phyloP scores from a whole-genome alignment of 1,139 yeast genomes.

The Pneumocystis carinii region DNA sequence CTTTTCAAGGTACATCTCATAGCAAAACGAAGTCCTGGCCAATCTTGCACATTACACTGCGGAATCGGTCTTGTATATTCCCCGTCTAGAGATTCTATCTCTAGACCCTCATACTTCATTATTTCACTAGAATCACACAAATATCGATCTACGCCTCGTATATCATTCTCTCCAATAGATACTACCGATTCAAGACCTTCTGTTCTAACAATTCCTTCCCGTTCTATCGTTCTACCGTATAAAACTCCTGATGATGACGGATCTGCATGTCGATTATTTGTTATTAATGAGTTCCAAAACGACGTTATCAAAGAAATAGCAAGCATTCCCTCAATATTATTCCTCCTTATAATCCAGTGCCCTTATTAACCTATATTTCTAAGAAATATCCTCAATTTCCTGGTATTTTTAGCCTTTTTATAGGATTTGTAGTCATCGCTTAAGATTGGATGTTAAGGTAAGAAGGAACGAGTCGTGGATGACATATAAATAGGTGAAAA shows the following conservation, averaged over 20 bases:
- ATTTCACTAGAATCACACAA: neutral
- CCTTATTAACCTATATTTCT: too few species aligned
- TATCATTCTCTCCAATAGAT: neutral
- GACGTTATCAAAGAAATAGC: neutral
- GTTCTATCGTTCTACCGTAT: neutral
- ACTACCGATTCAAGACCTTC: neutral
- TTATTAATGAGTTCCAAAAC: neutral
- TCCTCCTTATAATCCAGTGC: too few species aligned
- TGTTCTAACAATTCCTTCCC: neutral
- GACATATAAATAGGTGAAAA: too few species aligned
- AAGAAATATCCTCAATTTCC: too few species aligned
- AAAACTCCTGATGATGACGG: neutral
- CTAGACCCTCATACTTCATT: neutral
- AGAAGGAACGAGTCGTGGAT: too few species aligned
- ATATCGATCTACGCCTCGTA: neutral
- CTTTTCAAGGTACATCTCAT: neutral
- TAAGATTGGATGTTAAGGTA: too few species aligned
- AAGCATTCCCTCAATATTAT: neutral
- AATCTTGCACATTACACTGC: neutral
- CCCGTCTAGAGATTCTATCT: neutral
- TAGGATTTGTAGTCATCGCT: too few species aligned
- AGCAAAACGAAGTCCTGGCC: slow-evolving; percentile 2
- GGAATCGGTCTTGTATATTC: neutral
- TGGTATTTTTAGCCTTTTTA: too few species aligned
- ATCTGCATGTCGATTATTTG: neutral